Evolutionary conservation across 2,329 filamentous ascomycete species (phyloP).

Genomic region (Phialophora expanda): DNA sequence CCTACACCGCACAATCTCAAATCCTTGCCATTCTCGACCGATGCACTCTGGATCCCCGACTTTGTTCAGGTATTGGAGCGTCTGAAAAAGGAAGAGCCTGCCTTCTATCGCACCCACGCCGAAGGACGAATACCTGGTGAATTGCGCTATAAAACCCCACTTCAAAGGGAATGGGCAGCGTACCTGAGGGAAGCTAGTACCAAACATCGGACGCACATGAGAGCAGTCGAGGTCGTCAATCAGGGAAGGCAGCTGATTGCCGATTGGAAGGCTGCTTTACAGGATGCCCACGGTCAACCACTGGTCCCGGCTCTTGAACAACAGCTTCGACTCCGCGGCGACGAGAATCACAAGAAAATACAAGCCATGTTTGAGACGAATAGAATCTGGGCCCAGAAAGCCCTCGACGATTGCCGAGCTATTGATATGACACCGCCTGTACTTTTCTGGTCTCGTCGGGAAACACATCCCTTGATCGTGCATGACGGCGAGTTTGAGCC

Average conservation of each 20-base stretch:
- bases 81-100: slow-evolving; percentile 19
- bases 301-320: slow-evolving; percentile 7
- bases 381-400: slow-evolving; percentile 32
- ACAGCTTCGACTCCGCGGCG: slow-evolving; percentile 15
- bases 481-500: slow-evolving; percentile 35
- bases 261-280: slow-evolving; percentile 21
- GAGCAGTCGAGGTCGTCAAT: slow-evolving; percentile 28
- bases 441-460: slow-evolving; percentile 35
- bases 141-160: slow-evolving; percentile 11
- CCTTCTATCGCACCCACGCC: slow-evolving; percentile 20
- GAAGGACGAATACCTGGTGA: neutral
- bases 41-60: slow-evolving; percentile 27
- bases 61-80: slow-evolving; percentile 27
- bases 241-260: slow-evolving; percentile 25
- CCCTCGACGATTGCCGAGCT: slow-evolving; percentile 38
- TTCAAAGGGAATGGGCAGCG: slow-evolving; percentile 27
- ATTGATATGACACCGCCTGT: slow-evolving; percentile 29
- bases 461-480: slow-evolving; percentile 34
- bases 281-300: neutral
- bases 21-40: slow-evolving; percentile 17
- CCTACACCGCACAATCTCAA: slow-evolving; percentile 22
- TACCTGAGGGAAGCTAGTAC: slow-evolving; percentile 23
- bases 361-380: slow-evolving; percentile 24
- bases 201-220: slow-evolving; percentile 25
- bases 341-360: slow-evolving; percentile 16